Evolutionary conservation across 2,329 filamentous ascomycete genomes (phyloP), one percentile per base, ranked within the genome.

Genomic region (Knoxdaviesia proteae): DNA sequence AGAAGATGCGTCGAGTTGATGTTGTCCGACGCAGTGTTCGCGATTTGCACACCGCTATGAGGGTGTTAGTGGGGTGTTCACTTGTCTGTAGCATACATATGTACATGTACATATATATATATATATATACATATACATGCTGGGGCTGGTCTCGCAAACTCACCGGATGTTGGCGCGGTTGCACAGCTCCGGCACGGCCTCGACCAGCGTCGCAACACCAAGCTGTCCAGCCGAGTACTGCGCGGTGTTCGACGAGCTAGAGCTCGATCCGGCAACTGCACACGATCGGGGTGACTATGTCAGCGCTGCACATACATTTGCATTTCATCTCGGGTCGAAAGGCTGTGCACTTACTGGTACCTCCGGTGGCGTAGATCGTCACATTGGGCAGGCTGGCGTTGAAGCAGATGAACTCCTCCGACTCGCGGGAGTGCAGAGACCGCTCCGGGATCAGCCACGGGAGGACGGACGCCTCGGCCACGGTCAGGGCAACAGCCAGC

Each of bases 281-380:
- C 32, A 29, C n/a, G 30, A 34, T 35, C 29, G 32, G 29, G 39
- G 31, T n/a, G 10, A 39, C 9, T 35, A 10, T 36, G 32, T 20
- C 1, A 20, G 40, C n/a, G 33, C 5, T 5, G n/a, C 9, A 36
- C 7, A 5, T 3, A 20, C 20, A 20, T 20, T 20, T 20, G 20
- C 2, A 3, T 20, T 20, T 3, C 3, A 20, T 20, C 20, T 20
- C 20, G 20, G 2, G 20, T 20, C 20, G 20, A 31, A 30, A 34
- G 7, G 32, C 11, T 29, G n/a, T 31, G 7, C 10, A 44, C 42
- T 35, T 44, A 44, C 42, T 76, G 7, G 71, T 77, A 34, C 71
- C 72, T 10, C 71, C 71, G 5, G 66, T 71, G 5, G 64, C 65
- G 48, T 69, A 71, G 47, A 74, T 69, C 45, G 68, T 73, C 42